A percentile compares a stretch with the other conserved stretches of the same genome.
phyloP scores from a whole-genome alignment of 306 rosid genomes.

The Dryas octopetala region DNA sequence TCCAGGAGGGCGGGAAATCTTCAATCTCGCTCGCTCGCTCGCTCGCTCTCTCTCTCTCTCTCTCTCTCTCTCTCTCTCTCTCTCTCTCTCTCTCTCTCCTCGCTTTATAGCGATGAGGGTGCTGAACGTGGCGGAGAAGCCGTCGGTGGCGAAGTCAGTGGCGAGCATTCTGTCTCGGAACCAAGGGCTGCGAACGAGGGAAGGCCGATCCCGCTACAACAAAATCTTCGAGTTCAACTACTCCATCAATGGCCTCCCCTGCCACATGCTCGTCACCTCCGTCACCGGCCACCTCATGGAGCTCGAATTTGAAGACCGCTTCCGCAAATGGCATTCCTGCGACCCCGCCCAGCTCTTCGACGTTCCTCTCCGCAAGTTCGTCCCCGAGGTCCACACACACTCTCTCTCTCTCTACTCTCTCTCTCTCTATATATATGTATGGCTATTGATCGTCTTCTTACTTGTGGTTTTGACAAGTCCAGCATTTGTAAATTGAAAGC shows the following conservation, averaged over 20 bases:
- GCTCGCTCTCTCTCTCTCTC: no score
- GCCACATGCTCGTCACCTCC: conserved; percentile 86
- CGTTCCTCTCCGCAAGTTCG: conserved; percentile 65
- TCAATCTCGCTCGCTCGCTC: no score
- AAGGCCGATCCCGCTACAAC: conserved; percentile 93
- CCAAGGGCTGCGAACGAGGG: conserved; percentile 65
- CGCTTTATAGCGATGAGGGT: conserved; percentile 40
- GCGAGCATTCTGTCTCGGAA: conserved; percentile 64
- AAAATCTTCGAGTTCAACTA: conserved; percentile 85
- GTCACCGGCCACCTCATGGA: conserved; percentile 98
- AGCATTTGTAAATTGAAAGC: background rate
- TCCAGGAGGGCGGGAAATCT: no score
- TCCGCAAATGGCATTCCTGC: conserved; percentile 88
- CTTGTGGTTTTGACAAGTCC: background rate
- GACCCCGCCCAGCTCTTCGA: conserved; percentile 80
- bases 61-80: no score
- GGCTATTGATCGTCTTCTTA: background rate
- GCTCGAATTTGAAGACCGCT: conserved; percentile 80
- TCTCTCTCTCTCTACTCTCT: conserved; percentile 4
- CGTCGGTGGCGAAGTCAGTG: conserved; percentile 89
- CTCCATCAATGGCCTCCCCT: conserved; percentile 68
- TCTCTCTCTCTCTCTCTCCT: no score
- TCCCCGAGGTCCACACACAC: conserved; percentile 51
- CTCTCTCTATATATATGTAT: background rate
- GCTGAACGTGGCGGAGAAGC: conserved; percentile 98